Conservation (phyloP, 2,329 filamentous ascomycete species). For the Ascochyta fabae region DNA sequence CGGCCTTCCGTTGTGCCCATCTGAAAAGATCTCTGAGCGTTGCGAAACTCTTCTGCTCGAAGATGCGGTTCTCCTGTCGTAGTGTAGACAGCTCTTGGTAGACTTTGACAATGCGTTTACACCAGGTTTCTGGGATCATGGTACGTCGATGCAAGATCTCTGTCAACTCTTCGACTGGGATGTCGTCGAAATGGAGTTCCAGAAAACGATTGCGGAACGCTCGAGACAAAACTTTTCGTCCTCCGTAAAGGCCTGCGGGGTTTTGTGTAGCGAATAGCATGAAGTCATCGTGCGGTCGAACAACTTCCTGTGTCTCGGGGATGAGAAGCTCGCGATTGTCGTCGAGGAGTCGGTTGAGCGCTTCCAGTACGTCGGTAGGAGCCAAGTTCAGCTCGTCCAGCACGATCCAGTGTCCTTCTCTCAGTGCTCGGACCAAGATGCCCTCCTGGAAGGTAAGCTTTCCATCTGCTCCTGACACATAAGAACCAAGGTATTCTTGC, state of each 20-base stretch:
- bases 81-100: constrained; percentile 92
- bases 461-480: constrained; percentile 84
- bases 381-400: constrained; percentile 97
- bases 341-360: constrained; percentile 91
- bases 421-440: constrained; percentile 87
- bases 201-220: constrained; percentile 97
- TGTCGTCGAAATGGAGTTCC: constrained; percentile 97
- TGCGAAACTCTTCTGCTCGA: constrained; percentile 97
- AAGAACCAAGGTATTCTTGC: constrained; percentile 96
- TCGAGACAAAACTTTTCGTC: constrained; percentile 88
- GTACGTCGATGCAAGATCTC: constrained; percentile 89
- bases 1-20: constrained; percentile 86
- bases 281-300: constrained; percentile 91
- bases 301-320: constrained; percentile 92
- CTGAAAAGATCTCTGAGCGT: constrained; percentile 94
- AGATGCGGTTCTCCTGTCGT: constrained; percentile 87
- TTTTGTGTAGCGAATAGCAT: constrained; percentile 99
- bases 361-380: constrained; percentile 95
- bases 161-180: constrained; percentile 91
- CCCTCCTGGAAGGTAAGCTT: constrained; percentile 92
- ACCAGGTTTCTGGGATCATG: constrained; percentile 89
- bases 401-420: constrained; percentile 96
- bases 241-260: constrained; percentile 92
- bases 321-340: constrained; percentile 96
- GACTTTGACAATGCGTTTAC: constrained; percentile 86